Evolutionary conservation across 768 basidiomycete genomes (phyloP).

Genomic region (Dioszegia crocea): DNA sequence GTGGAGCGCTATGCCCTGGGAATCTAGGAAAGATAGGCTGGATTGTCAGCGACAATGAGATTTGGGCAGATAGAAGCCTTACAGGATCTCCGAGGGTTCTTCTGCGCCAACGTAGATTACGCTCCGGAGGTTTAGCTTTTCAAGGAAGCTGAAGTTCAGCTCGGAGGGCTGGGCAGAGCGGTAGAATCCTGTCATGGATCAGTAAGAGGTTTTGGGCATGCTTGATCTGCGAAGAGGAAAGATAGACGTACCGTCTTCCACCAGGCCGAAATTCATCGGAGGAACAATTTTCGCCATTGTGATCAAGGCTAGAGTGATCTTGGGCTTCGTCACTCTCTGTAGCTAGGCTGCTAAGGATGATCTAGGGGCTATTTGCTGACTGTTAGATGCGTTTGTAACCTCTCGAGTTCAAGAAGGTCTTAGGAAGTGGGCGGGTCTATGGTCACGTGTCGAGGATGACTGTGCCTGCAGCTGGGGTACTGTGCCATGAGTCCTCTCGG

Average conservation of each 20-base stretch:
- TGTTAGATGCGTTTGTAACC: too few species aligned
- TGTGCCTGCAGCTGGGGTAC: not conserved
- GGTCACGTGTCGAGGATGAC: not conserved
- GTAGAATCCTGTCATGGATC: too few species aligned
- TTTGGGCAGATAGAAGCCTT: conserved; percentile 8
- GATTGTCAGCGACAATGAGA: not conserved
- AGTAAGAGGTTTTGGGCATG: too few species aligned
- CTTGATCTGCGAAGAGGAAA: too few species aligned
- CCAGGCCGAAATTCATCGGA: conserved; percentile 48
- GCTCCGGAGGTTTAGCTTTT: conserved; percentile 52
- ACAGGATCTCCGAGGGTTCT: conserved; percentile 48
- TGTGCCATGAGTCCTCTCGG: too few species aligned
- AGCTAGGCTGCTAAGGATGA: too few species aligned
- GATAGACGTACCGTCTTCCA: conserved; percentile 45
- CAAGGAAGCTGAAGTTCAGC: conserved; percentile 54
- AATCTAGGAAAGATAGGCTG: conserved; percentile 41
- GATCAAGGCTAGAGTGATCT: too few species aligned
- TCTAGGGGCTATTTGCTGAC: too few species aligned
- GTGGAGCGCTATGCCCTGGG: conserved; percentile 46
- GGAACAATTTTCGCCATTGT: conserved; percentile 46
- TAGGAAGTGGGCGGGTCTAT: not conserved
- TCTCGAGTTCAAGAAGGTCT: too few species aligned
- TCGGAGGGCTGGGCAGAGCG: conserved; percentile 53
- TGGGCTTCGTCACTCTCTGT: too few species aligned
- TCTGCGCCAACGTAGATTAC: conserved; percentile 52